Conservation (phyloP, 768 basidiomycete genomes). For the Lepiota venenata region DNA sequence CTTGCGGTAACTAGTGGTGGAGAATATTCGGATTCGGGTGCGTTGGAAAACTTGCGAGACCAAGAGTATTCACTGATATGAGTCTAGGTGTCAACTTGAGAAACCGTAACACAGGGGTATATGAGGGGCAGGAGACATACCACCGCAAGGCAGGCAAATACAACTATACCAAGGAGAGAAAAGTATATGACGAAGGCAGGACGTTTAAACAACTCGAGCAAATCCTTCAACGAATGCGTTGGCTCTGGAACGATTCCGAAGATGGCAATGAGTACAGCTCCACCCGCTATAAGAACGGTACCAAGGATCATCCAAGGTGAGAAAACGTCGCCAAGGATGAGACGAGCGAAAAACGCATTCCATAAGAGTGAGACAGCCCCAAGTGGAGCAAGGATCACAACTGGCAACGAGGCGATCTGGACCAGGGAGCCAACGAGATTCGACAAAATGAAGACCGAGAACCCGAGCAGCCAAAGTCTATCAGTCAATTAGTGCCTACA, state of each 20-base stretch:
- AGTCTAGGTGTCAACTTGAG: constrained; percentile 43
- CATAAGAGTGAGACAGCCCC: constrained; percentile 91
- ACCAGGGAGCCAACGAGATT: constrained; percentile 87
- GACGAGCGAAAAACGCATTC: constrained; percentile 89
- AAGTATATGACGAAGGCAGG: constrained; percentile 82
- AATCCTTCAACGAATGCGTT: constrained; percentile 82
- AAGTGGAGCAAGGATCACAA: constrained; percentile 91
- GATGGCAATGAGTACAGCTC: constrained; percentile 84
- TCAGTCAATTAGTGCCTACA: constrained; percentile 1
- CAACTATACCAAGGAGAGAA: constrained; percentile 58
- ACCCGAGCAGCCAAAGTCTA: constrained; percentile 86
- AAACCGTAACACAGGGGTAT: background rate
- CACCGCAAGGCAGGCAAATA: constrained; percentile 55
- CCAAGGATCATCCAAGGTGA: constrained; percentile 84
- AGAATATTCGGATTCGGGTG: constrained; percentile 21
- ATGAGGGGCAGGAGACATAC: constrained; percentile 41
- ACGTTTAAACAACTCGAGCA: constrained; percentile 71
- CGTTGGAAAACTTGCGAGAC: constrained; percentile 30
- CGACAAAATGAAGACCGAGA: constrained; percentile 82
- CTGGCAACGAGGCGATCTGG: constrained; percentile 90
- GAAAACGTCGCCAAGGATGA: constrained; percentile 84
- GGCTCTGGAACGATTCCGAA: constrained; percentile 92
- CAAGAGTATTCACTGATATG: constrained; percentile 70
- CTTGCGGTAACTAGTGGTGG: constrained; percentile 27
- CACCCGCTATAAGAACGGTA: constrained; percentile 82